Evolutionary conservation across 2,329 filamentous ascomycete genomes (phyloP), one percentile per base, ranked within the genome.

Genomic region (Fusarium tupiense): DNA sequence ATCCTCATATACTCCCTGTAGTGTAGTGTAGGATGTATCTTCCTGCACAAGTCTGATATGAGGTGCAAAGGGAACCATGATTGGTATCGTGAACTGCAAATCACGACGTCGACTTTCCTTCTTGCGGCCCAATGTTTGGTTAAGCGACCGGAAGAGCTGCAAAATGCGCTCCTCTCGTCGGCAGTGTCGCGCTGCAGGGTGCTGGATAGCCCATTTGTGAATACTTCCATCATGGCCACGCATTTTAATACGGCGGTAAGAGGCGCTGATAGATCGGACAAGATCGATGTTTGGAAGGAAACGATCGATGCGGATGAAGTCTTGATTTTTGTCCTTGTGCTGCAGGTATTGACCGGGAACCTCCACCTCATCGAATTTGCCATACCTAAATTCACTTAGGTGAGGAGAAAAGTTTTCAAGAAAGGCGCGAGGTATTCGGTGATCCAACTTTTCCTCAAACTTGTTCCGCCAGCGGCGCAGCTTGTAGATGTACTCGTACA

Each of bases 401-500:
- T 97, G 94, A 54, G 94, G 93, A 52, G 95, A 98, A 81, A 94
- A 97, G 35, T 88, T 88, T 82, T 99, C 96, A 16, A 99, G 87
- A 57, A 93, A 92, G 59, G 92, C 90, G 47, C 88, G 90, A 33
- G 91, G 89, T 44, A 91, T 87, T 58, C 96, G 90, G 26, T 95
- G 92, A 81, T 99, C 96, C 56, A 99, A 91, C 83, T 97, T 97
- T 85, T 98, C 95, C 82, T 98, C 96, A 77, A 99, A 98, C 81
- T 98, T 96, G 84, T 98, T 96, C 61, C 97, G 91, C 96, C 96
- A 99, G 76, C 92, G 93, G 52, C 96, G 93, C 60, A 99, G 87
- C 83, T 98, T 98, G 82, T 98, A 94, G 71, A 99, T 98, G 85
- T 99, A 99, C 82, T 98, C 95, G 81, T 93, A 93, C 95, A 99